Conservation (phyloP, 164 flowering plant genomes). For the Umbellularia californica region DNA sequence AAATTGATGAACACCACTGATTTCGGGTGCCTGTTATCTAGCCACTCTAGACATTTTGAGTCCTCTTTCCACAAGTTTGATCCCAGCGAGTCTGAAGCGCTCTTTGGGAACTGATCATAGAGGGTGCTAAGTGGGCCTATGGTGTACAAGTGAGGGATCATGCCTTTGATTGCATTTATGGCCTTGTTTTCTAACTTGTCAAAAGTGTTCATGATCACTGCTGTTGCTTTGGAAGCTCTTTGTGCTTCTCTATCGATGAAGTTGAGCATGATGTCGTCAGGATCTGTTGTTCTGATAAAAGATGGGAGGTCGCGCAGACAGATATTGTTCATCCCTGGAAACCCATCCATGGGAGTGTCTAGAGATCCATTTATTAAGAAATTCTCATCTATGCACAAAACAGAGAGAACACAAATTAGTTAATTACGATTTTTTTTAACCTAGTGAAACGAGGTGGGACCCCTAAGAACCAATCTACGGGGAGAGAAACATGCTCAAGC, state of each 20-base stretch:
- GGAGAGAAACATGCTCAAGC: too few species aligned
- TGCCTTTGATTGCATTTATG: slow-evolving; percentile 4
- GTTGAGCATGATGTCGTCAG: slow-evolving; percentile 15
- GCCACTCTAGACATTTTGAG: slow-evolving; percentile 39
- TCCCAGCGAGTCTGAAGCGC: background rate
- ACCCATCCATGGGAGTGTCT: slow-evolving; percentile 6
- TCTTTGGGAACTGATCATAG: background rate
- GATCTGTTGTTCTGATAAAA: slow-evolving; percentile 8
- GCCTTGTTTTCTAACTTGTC: slow-evolving; percentile 8
- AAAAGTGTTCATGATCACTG: slow-evolving; percentile 10
- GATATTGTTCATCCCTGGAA: slow-evolving; percentile 8
- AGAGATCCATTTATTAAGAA: slow-evolving; percentile 1
- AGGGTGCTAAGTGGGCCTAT: slow-evolving; percentile 7
- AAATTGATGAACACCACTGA: slow-evolving; percentile 50
- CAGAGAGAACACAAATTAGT: background rate
- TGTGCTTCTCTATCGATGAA: background rate
- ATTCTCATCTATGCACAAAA: background rate
- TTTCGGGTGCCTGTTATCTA: slow-evolving; percentile 26
- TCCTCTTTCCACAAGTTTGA: slow-evolving; percentile 45
- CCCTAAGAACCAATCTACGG: too few species aligned
- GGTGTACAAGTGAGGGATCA: slow-evolving; percentile 1
- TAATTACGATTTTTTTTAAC: too few species aligned
- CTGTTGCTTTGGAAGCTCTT: background rate
- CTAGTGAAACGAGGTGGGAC: too few species aligned
- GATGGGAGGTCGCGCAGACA: slow-evolving; percentile 6